phyloP scores from a whole-genome alignment of 1,139 yeast genomes.

The Lodderomyces margitis region DNA sequence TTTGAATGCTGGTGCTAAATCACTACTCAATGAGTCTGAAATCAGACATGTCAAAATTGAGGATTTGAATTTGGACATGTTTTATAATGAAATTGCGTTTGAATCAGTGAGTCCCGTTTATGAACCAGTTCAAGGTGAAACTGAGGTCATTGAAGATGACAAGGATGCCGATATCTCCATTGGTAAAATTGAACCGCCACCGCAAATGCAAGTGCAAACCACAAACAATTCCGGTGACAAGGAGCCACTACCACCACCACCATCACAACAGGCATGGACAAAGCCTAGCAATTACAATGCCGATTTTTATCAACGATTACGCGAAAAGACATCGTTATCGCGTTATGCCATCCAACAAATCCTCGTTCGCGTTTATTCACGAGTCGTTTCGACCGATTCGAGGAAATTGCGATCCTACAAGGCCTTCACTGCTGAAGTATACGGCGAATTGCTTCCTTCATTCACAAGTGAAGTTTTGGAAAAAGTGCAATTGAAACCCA shows the following conservation, averaged over 20 bases:
- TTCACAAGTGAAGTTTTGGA: conserved; percentile 69
- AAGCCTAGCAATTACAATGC: conserved; percentile 23
- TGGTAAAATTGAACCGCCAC: conserved; percentile 4
- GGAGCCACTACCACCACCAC: conserved; percentile 9
- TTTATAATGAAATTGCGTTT: conserved; percentile 24
- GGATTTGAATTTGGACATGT: conserved; percentile 26
- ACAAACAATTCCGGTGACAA: background rate
- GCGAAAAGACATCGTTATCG: conserved; percentile 45
- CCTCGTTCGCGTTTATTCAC: conserved; percentile 66
- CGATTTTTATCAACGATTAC: conserved; percentile 32
- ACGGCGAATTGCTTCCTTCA: conserved; percentile 84
- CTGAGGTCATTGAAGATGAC: conserved; percentile 5
- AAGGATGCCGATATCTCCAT: conserved; percentile 3
- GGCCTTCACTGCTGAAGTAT: conserved; percentile 88
- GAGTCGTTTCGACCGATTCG: conserved; percentile 78
- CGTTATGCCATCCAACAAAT: conserved; percentile 63
- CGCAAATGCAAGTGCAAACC: too few relatives aligned
- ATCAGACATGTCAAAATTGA: conserved; percentile 17
- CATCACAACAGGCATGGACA: conserved; percentile 7
- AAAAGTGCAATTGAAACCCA: conserved; percentile 56
- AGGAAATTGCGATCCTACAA: conserved; percentile 65
- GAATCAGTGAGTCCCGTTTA: conserved; percentile 17
- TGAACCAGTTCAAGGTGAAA: conserved; percentile 7
- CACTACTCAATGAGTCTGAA: conserved; percentile 22
- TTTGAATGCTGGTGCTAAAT: conserved; percentile 32